Percentiles rank a stretch among this genome's conserved stretches.
Conservation (phyloP, 2,329 filamentous ascomycete genomes). For the Dactylellina haptotyla region DNA sequence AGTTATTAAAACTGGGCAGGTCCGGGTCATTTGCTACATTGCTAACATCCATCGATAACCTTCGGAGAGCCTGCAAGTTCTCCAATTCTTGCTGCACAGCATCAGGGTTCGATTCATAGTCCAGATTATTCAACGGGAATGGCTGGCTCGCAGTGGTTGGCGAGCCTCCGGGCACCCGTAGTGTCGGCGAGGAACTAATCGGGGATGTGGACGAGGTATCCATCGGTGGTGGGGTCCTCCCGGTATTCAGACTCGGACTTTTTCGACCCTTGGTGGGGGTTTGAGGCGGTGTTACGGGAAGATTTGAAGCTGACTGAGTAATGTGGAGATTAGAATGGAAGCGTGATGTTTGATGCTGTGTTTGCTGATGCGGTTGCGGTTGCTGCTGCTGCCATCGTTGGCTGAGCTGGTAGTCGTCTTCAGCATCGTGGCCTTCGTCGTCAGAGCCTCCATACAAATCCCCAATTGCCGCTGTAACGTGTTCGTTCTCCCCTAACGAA, state of each 20-base stretch:
- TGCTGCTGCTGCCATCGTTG: slow-evolving; percentile 31
- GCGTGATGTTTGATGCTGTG: slow-evolving; percentile 4
- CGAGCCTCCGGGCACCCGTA: slow-evolving; percentile 57
- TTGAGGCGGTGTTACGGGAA: slow-evolving; percentile 52
- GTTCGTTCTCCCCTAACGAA: slow-evolving; percentile 86
- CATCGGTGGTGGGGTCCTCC: slow-evolving; percentile 62
- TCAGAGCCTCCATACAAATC: slow-evolving; percentile 78
- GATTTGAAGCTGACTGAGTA: slow-evolving; percentile 34
- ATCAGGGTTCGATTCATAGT: slow-evolving; percentile 88
- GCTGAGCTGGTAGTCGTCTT: slow-evolving; percentile 30
- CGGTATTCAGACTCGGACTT: slow-evolving; percentile 56
- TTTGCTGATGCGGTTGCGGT: slow-evolving; percentile 24
- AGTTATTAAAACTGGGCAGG: slow-evolving; percentile 75
- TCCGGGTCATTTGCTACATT: slow-evolving; percentile 74
- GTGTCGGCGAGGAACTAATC: slow-evolving; percentile 66
- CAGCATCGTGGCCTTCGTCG: slow-evolving; percentile 55
- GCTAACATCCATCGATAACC: slow-evolving; percentile 93
- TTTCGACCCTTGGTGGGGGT: slow-evolving; percentile 53
- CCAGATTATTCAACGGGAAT: slow-evolving; percentile 81
- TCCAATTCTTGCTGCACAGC: slow-evolving; percentile 91
- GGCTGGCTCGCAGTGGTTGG: slow-evolving; percentile 68
- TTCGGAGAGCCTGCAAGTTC: slow-evolving; percentile 87
- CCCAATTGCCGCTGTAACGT: slow-evolving; percentile 93
- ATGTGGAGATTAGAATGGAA: slow-evolving; percentile 13
- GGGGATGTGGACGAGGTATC: slow-evolving; percentile 68